phyloP scores from a whole-genome alignment of 768 basidiomycete species.

The Sarcodon aspratus region DNA sequence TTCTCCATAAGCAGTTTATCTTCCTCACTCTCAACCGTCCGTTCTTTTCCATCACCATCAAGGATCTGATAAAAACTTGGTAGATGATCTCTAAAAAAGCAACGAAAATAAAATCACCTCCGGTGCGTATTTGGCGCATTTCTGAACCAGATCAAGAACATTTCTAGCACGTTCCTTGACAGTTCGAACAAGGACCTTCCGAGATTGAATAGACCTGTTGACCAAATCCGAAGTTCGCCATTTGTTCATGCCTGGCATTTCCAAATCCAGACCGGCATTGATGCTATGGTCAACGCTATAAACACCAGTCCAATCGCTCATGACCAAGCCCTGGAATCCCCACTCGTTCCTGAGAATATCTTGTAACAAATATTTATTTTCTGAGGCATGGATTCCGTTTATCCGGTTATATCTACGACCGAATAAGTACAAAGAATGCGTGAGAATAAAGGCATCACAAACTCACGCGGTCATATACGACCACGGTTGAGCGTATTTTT shows the following conservation, averaged over 20 bases:
- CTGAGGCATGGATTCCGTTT: conserved; percentile 64
- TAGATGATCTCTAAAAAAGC: too few species aligned
- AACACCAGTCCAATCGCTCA: conserved; percentile 78
- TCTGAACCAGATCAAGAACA: conserved; percentile 60
- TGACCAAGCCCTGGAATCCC: conserved; percentile 61
- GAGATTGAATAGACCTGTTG: conserved; percentile 41
- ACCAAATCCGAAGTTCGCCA: conserved; percentile 66
- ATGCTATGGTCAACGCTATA: conserved; percentile 54
- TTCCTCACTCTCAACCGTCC: conserved; percentile 47
- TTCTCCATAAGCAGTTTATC: conserved; percentile 53
- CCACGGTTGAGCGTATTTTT: conserved; percentile 40
- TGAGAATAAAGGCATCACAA: neutral
- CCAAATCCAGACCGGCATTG: conserved; percentile 73
- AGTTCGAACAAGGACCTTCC: conserved; percentile 55
- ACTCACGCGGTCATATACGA: conserved; percentile 51
- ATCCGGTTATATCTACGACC: conserved; percentile 53
- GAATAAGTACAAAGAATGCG: neutral
- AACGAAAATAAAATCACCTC: conserved; percentile 30
- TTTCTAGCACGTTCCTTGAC: conserved; percentile 56
- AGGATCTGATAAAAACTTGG: conserved; percentile 40
- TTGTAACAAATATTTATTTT: conserved; percentile 46
- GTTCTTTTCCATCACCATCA: conserved; percentile 60
- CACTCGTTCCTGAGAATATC: conserved; percentile 64
- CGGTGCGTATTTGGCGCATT: conserved; percentile 52
- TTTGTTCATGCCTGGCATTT: conserved; percentile 71